Conservation (phyloP, 2,329 filamentous ascomycete species). For the Aspergillus hiratsukae region DNA sequence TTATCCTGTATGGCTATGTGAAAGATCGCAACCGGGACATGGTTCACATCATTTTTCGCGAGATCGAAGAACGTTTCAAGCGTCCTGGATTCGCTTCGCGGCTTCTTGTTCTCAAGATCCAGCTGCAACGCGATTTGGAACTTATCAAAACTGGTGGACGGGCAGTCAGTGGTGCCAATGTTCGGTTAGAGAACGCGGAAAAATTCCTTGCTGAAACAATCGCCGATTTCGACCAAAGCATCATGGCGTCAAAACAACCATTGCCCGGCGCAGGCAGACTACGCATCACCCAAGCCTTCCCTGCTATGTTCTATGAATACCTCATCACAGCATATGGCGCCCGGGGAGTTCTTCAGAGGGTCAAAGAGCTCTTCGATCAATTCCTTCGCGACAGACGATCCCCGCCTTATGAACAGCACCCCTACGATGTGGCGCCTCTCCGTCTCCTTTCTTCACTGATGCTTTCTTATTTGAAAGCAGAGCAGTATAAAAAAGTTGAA, state of each 20-base stretch:
- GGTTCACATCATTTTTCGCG: slow-evolving; percentile 48
- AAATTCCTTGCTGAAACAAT: slow-evolving; percentile 36
- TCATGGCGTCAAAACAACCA: slow-evolving; percentile 43
- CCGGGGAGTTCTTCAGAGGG: slow-evolving; percentile 44
- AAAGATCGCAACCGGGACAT: slow-evolving; percentile 43
- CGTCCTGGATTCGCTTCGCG: slow-evolving; percentile 29
- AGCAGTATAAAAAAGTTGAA: slow-evolving; percentile 57
- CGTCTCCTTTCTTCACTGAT: slow-evolving; percentile 63
- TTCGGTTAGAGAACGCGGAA: slow-evolving; percentile 31
- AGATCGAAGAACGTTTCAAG: slow-evolving; percentile 35
- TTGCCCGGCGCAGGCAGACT: slow-evolving; percentile 29
- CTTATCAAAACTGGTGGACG: slow-evolving; percentile 12
- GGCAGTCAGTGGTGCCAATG: slow-evolving; percentile 7
- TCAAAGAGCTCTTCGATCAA: slow-evolving; percentile 53
- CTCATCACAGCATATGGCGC: slow-evolving; percentile 54
- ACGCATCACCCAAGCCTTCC: slow-evolving; percentile 39
- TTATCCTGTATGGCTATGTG: slow-evolving; percentile 49
- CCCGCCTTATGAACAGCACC: slow-evolving; percentile 7
- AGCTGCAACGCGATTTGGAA: slow-evolving; percentile 32
- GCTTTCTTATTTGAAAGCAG: slow-evolving; percentile 56
- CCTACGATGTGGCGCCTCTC: slow-evolving; percentile 44
- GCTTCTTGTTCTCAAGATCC: slow-evolving; percentile 32
- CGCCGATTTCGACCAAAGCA: slow-evolving; percentile 32
- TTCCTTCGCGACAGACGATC: slow-evolving; percentile 36
- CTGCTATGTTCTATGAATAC: slow-evolving; percentile 51